phyloP scores from a whole-genome alignment of 2,329 filamentous ascomycete genomes.

The Claviceps humidiphila region DNA sequence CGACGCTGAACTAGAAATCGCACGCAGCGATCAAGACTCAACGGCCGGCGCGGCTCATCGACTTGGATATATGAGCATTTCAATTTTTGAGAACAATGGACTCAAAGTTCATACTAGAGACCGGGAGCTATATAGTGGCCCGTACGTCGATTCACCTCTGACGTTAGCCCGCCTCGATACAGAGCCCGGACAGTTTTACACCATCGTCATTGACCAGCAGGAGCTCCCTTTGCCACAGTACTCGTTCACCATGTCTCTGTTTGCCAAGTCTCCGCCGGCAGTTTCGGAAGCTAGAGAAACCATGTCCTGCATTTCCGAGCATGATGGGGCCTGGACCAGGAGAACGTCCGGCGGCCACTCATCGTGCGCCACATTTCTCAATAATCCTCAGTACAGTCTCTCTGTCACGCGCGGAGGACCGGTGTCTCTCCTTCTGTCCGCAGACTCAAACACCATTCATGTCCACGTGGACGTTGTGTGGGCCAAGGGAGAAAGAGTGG shows the following conservation, averaged over 20 bases:
- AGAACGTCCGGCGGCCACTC: slow-evolving; percentile 77
- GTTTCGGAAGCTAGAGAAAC: slow-evolving; percentile 48
- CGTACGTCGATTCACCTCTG: slow-evolving; percentile 91
- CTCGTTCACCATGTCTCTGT: slow-evolving; percentile 76
- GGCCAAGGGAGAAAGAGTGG: slow-evolving; percentile 59
- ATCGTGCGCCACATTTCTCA: slow-evolving; percentile 60
- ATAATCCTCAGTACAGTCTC: slow-evolving; percentile 78
- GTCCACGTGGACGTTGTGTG: slow-evolving; percentile 79
- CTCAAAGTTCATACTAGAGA: slow-evolving; percentile 62
- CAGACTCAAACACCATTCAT: slow-evolving; percentile 51
- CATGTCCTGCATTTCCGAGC: slow-evolving; percentile 44
- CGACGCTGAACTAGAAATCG: slow-evolving; percentile 47
- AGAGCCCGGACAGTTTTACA: slow-evolving; percentile 30
- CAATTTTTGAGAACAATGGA: slow-evolving; percentile 61
- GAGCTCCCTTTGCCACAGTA: slow-evolving; percentile 60
- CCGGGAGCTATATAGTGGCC: slow-evolving; percentile 56
- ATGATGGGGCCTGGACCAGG: slow-evolving; percentile 58
- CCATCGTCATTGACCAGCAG: slow-evolving; percentile 63
- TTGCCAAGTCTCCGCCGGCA: slow-evolving; percentile 51
- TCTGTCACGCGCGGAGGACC: slow-evolving; percentile 41
- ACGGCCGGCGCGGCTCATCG: slow-evolving; percentile 33
- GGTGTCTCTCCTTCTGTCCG: slow-evolving; percentile 62
- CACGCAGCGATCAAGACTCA: slow-evolving; percentile 28
- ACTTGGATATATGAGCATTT: slow-evolving; percentile 77
- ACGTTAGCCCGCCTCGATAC: slow-evolving; percentile 59